Base-by-base conservation (phyloP, 1,284 basidiomycete species). In the Trametes sp. region DNA sequence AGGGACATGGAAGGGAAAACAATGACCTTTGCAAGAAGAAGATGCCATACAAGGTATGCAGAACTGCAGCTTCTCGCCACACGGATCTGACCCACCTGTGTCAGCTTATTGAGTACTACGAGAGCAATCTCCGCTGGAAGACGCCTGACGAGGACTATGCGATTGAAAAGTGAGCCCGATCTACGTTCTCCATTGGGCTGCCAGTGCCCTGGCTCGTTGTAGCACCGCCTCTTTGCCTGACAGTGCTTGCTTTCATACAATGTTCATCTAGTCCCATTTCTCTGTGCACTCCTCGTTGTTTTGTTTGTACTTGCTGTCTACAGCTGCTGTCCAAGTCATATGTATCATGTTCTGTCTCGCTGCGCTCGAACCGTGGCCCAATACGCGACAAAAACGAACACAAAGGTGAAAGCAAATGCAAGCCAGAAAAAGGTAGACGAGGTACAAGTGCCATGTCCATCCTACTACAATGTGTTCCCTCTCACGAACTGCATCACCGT, bases 21-120 rank as follows among this genome's bases (percentile, higher is more conserved):
- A 82, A 86, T 1, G 69, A 70, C 0, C 24, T 84, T 2, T 89
- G 87, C 74, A 81, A 79, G 26, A 72, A 84, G 58, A 86, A 86
- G 69, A 89, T 91, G 73, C 90, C 91, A 7, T 82, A 85, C 65
- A 84, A 84, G 79, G 91, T 88, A 55, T 41, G 77, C 26, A 6
- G 7, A 14, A 23, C 54, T 28, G 6, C 10, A 49, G 5, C 33
- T 14, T 50, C 36, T 59, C 44, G 35, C 23, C n/a, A 21, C 13
- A 4, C n/a, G 9, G 14, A n/a, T 42, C 44, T 58, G 45, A 61
- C 54, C 21, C 5, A 29, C 52, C 11, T 28, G 9, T 38, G 52
- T 54, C 69, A 92, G 89, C 74, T 92, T 36, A 77, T 92, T 61
- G 70, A 79, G 31, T 92, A 92, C 72, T 92, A 91, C 63, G 89